phyloP scores from a whole-genome alignment of 129 eudicot genomes.

The Arctium lappa region DNA sequence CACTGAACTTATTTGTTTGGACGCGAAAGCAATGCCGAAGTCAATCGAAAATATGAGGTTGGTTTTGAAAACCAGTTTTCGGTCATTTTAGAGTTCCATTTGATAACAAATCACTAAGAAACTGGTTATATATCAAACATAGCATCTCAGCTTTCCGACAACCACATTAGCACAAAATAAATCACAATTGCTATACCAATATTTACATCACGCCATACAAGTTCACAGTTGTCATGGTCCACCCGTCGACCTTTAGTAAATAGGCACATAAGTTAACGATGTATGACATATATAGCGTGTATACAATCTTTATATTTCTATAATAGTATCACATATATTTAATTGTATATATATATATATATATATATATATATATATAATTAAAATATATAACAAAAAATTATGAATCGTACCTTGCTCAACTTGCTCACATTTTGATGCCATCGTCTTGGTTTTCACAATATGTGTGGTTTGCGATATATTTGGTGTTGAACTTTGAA shows the following conservation, averaged over 20 bases:
- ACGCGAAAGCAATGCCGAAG: no score
- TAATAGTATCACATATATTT: no score
- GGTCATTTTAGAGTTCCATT: not conserved
- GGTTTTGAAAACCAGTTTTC: no score
- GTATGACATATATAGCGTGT: not conserved
- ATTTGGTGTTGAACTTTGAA: not conserved
- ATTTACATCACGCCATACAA: not conserved
- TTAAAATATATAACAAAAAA: not conserved
- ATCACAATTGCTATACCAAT: no score
- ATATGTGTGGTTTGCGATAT: not conserved
- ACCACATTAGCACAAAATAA: not conserved
- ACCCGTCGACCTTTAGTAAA: no score
- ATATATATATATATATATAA: not conserved
- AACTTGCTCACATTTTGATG: constrained; percentile 1
- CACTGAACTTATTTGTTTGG: no score
- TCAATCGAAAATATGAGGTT: no score
- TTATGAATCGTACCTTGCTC: not conserved
- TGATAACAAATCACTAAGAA: no score
- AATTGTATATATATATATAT: not conserved
- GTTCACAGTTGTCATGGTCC: not conserved
- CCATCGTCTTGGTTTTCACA: not conserved
- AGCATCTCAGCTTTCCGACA: not conserved
- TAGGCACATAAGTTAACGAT: not conserved
- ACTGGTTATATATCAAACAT: not conserved
- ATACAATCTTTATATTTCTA: no score